Evolutionary conservation across 805 yeast species (phyloP), one percentile per base, ranked within the genome.

Genomic region (Suhomyces emberorum): DNA sequence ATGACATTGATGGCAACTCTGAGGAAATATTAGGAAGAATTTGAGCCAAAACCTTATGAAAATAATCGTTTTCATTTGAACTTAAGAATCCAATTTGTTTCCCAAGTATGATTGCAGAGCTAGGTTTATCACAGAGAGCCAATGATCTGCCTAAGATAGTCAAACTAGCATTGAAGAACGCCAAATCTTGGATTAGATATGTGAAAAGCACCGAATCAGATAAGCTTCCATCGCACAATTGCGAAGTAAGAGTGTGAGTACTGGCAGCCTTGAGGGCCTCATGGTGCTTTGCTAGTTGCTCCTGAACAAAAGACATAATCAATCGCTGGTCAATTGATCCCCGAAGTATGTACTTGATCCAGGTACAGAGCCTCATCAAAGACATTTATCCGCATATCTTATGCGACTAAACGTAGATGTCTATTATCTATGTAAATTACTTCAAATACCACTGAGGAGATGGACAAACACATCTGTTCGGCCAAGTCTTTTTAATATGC

Each of bases 11-110:
- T 1, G 59, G 49, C 30, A 45, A 55, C 15, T 32, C 15, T 3
- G 34, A 31, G 17, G 57, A 41, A 10, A 67, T 43, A 12, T 29
- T 34, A 2, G 14, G 26, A 6, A 19, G 11, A 30, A 64, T 57
- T 25, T 65, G 61, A 1, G 30, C 22, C 28, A 64, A 40, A 4
- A 51, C 38, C 9, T 20, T 47, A 10, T 46, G 46, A 42, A 75
- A 76, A 42, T 76, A 76, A 30, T 63, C 63, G 46, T 74, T 72
- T 44, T 76, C 81, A 36, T 65, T 70, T 29, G 59, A 61, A 10
- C 72, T 60, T 23, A 76, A 55, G 42, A 73, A 71, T 1, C 79
- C 81, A 39, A 76, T 63, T 42, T 75, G 77, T 39, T 71, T 72
- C 2, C 74, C 71, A 18, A 76, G 42, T 0, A 52, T 51, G 16